Evolutionary conservation across 805 yeast genomes (phyloP).

Genomic region (Metschnikowia anglica): DNA sequence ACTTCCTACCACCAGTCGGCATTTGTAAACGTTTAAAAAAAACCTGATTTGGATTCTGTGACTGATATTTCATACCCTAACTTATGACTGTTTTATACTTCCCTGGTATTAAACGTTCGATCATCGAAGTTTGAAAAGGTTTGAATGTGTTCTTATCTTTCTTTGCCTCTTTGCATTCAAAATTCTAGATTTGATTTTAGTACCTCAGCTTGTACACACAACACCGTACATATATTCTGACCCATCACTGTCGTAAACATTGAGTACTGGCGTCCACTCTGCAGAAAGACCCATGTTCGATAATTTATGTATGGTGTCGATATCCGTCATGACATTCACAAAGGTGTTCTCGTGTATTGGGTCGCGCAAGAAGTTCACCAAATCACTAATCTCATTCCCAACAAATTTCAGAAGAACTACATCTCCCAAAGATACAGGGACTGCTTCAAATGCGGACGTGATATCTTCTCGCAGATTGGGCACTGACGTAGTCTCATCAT

Average conservation of each 20-base stretch:
- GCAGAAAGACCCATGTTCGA: conserved; percentile 16
- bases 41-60: too few species aligned
- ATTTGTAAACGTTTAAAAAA: too few species aligned
- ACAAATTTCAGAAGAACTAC: conserved; percentile 3
- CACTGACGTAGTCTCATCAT: conserved; percentile 1
- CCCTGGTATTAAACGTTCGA: too few species aligned
- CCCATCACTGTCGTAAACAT: conserved; percentile 18
- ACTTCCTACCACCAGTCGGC: too few species aligned
- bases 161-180: too few species aligned
- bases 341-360: conserved; percentile 5
- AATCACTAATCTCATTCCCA: conserved; percentile 9
- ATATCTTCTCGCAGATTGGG: not conserved
- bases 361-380: conserved; percentile 14
- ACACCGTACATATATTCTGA: conserved; percentile 9
- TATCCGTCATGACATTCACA: conserved; percentile 15
- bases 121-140: too few species aligned
- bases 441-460: conserved; percentile 3
- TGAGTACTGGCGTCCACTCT: conserved; percentile 20
- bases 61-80: too few species aligned
- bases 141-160: too few species aligned
- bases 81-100: too few species aligned
- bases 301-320: conserved; percentile 12
- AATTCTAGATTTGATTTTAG: not conserved
- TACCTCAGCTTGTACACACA: conserved; percentile 10
- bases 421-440: conserved; percentile 9